Conservation (phyloP, 2,329 filamentous ascomycete genomes). For the Allantophomopsis cytisporea region DNA sequence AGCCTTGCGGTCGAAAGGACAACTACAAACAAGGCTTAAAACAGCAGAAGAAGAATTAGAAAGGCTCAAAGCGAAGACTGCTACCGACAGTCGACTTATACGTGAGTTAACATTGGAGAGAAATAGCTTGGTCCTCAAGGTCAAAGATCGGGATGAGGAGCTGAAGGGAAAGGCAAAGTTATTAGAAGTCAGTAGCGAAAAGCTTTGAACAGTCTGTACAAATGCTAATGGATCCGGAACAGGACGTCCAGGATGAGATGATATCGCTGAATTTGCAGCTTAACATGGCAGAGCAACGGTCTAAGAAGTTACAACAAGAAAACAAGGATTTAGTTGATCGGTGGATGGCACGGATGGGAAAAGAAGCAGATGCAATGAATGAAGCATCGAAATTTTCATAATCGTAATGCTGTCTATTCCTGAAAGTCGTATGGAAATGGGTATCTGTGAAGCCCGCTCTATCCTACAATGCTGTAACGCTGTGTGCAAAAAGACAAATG, state of each 20-base stretch:
- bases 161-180: constrained; percentile 71
- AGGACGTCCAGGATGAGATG: constrained; percentile 87
- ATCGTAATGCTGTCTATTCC: constrained; percentile 3
- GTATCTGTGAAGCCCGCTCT: too few species aligned
- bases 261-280: constrained; percentile 78
- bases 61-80: constrained; percentile 43
- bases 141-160: constrained; percentile 78
- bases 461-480: too few species aligned
- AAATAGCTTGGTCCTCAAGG: constrained; percentile 44
- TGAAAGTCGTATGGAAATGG: too few species aligned
- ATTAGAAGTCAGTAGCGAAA: constrained; percentile 43
- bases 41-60: constrained; percentile 49
- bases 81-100: constrained; percentile 47
- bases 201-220: constrained; percentile 3
- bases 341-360: constrained; percentile 80
- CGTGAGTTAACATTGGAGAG: constrained; percentile 48
- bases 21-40: constrained; percentile 51
- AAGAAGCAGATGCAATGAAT: constrained; percentile 85
- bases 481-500: too few species aligned
- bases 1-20: constrained; percentile 60
- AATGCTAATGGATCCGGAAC: constrained; percentile 2
- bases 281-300: constrained; percentile 69
- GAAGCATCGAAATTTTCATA: constrained; percentile 31
- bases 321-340: constrained; percentile 82
- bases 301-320: constrained; percentile 60